phyloP scores from a whole-genome alignment of 2,329 filamentous ascomycete genomes.

The Knufia fluminis region DNA sequence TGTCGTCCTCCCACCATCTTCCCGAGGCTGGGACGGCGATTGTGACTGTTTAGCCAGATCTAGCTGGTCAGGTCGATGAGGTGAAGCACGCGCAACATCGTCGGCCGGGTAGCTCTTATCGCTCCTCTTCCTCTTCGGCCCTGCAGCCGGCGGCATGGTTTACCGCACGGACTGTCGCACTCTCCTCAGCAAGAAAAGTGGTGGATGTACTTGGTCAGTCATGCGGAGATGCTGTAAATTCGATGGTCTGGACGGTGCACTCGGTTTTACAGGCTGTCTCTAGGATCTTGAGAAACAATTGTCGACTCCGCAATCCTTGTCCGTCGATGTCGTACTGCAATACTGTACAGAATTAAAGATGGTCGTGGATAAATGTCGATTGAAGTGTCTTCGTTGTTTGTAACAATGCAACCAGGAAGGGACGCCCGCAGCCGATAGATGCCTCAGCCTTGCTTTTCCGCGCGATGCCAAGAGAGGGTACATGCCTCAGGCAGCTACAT shows the following conservation, averaged over 20 bases:
- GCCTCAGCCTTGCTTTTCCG: not conserved
- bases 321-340: not conserved
- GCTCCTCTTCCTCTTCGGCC: constrained; percentile 47
- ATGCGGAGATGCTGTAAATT: constrained; percentile 2
- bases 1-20: constrained; percentile 31
- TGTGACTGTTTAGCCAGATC: constrained; percentile 45
- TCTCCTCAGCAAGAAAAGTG: not conserved
- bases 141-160: constrained; percentile 42
- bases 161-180: constrained; percentile 4
- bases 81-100: constrained; percentile 34
- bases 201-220: not conserved
- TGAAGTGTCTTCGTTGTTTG: not conserved
- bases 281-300: no score
- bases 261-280: not conserved
- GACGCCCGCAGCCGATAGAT: not conserved
- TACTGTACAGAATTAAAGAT: not conserved
- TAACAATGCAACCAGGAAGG: not conserved
- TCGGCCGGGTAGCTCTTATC: constrained; percentile 38
- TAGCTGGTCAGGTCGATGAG: constrained; percentile 38
- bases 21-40: constrained; percentile 28
- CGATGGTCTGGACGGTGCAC: not conserved
- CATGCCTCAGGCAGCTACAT: no score
- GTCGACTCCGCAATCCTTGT: no score
- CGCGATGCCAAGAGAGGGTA: not conserved
- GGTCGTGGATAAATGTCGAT: not conserved